phyloP scores from a whole-genome alignment of 2,329 filamentous ascomycete genomes.

The Cryphonectria carpinicola region DNA sequence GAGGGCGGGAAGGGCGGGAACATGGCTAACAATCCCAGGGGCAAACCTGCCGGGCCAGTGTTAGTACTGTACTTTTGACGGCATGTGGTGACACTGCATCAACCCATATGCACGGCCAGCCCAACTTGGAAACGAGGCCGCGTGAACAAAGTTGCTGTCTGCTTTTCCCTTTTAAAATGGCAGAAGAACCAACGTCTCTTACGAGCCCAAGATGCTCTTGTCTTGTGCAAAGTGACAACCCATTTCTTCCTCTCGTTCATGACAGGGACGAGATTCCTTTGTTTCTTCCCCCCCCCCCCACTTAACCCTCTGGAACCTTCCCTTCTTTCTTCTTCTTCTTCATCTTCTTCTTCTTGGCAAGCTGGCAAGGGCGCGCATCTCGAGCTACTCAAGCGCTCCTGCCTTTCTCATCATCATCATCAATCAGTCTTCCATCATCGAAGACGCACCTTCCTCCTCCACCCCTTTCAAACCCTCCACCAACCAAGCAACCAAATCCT shows the following conservation, averaged over 20 bases:
- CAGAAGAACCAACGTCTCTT: background rate
- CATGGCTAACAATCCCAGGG: background rate
- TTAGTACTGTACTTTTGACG: background rate
- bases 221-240: background rate
- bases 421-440: background rate
- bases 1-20: no score
- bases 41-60: background rate
- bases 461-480: background rate
- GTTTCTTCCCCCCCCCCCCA: background rate
- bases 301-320: no score
- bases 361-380: background rate
- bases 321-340: no score
- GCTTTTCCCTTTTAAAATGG: background rate
- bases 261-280: background rate
- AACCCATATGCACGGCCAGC: background rate
- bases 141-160: constrained; percentile 17
- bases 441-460: no score
- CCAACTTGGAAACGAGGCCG: constrained; percentile 4
- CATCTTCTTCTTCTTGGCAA: background rate
- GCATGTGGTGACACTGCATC: background rate
- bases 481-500: background rate
- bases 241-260: background rate
- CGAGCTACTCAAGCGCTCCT: background rate
- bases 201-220: background rate
- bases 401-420: background rate